These are phyloP conservation scores for Emmonsiellopsis sp. DNA, from an alignment of 2,329 filamentous ascomycete genomes.

Conservation along the genomic window DNA sequence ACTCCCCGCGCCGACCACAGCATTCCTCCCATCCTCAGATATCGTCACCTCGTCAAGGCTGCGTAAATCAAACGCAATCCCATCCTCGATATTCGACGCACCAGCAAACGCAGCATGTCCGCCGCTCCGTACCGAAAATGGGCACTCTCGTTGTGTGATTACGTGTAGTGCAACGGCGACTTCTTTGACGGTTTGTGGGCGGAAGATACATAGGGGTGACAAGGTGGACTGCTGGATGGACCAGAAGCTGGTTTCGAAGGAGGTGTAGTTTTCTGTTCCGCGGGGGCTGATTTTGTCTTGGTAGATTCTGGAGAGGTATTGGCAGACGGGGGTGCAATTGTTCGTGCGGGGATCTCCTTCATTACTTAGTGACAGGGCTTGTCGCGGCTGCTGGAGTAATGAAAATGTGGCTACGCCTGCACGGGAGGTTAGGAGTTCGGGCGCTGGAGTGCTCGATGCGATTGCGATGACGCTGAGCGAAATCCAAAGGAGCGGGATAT, in stretches of 20 bases:
- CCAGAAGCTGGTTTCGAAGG: constrained; percentile 21
- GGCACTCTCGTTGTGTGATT: constrained; percentile 23
- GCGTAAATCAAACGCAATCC: constrained; percentile 26
- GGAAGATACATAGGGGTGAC: constrained; percentile 27
- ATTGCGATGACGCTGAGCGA: neutral
- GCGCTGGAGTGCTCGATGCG: neutral
- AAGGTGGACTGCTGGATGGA: constrained; percentile 27
- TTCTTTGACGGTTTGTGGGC: constrained; percentile 16
- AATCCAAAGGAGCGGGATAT: neutral
- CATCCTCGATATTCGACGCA: constrained; percentile 42
- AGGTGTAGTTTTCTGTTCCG: constrained; percentile 6
- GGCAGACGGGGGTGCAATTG: neutral
- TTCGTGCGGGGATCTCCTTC: neutral
- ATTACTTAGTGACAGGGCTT: neutral
- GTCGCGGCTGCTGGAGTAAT: no score
- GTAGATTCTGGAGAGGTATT: neutral
- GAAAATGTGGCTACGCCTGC: neutral
- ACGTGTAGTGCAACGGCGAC: constrained; percentile 25
- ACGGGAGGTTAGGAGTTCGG: neutral
- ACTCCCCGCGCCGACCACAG: constrained; percentile 24
- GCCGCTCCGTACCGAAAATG: constrained; percentile 49
- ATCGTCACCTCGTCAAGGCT: constrained; percentile 23
- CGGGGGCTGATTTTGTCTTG: neutral
- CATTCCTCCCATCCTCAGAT: constrained; percentile 19
- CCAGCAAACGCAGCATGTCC: constrained; percentile 51